Conservation (phyloP, 164 flowering plant genomes). For the Piper longum region DNA sequence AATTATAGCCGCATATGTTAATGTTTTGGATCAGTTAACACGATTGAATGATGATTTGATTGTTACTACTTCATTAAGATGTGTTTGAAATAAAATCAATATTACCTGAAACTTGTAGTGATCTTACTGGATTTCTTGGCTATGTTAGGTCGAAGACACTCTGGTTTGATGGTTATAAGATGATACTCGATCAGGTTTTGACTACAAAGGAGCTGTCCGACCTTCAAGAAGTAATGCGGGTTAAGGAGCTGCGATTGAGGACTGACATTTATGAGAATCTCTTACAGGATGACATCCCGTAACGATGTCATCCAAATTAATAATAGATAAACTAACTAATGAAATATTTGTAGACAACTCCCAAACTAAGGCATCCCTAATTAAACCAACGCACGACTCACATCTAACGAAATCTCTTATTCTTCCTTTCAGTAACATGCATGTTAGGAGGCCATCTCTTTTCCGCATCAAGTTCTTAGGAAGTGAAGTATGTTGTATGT, state of each 20-base stretch:
- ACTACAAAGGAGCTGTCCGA: slow-evolving; percentile 81
- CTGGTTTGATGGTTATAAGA: slow-evolving; percentile 86
- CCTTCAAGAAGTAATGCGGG: slow-evolving; percentile 95
- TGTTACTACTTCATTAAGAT: neutral
- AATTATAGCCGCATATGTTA: no score
- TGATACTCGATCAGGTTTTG: slow-evolving; percentile 38
- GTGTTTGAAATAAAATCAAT: neutral
- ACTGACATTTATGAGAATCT: slow-evolving; percentile 94
- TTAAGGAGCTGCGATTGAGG: slow-evolving; percentile 76
- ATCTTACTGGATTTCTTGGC: neutral
- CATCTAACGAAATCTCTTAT: no score
- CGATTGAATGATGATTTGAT: neutral
- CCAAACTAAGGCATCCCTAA: no score
- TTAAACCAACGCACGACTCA: no score
- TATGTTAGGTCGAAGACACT: slow-evolving; percentile 65
- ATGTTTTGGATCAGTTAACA: no score
- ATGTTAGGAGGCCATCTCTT: no score
- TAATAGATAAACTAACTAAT: no score
- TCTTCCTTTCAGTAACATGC: no score
- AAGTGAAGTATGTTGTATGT: no score
- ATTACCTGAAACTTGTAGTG: neutral
- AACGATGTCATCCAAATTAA: slow-evolving; percentile 2
- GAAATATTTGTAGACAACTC: no score
- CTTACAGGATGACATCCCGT: slow-evolving; percentile 51
- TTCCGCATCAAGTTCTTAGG: no score